A percentile compares a stretch with the other conserved stretches of the same genome.
phyloP scores from a whole-genome alignment of 495 filamentous ascomycete species.

The Diplogelasinospora grovesii region DNA sequence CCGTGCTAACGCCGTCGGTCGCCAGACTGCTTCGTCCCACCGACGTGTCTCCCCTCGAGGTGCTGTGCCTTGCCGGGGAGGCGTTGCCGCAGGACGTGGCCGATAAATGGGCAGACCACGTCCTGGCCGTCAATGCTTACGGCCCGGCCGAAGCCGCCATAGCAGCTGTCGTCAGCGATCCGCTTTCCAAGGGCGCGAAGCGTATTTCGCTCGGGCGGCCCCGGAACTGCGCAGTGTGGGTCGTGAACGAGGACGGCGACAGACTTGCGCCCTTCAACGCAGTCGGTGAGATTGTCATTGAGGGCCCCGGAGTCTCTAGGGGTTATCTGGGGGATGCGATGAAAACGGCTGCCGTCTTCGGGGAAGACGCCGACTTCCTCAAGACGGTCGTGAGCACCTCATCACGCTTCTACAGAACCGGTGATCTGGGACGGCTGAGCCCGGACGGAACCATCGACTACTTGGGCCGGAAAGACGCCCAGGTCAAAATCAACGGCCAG shows the following conservation, averaged over 20 bases:
- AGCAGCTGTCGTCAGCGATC: conserved; percentile 18
- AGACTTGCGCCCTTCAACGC: conserved; percentile 58
- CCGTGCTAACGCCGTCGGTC: conserved; percentile 43
- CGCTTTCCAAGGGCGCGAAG: too few species aligned
- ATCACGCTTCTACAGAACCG: conserved; percentile 45
- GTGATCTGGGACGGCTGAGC: conserved; percentile 44
- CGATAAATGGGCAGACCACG: too few species aligned
- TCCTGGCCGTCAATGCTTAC: conserved; percentile 32
- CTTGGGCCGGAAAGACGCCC: conserved; percentile 25
- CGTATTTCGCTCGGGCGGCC: too few species aligned
- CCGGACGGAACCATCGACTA: conserved; percentile 14
- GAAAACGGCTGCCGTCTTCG: conserved; percentile 47
- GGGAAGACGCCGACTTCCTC: too few species aligned
- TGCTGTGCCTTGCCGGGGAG: conserved; percentile 34
- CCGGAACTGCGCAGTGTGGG: too few species aligned
- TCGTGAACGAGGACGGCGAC: conserved; percentile 50
- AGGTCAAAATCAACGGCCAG: conserved; percentile 29
- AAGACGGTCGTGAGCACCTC: too few species aligned
- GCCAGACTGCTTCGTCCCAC: too few species aligned
- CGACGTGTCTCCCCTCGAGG: too few species aligned
- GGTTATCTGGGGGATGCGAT: conserved; percentile 70
- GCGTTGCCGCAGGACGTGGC: conserved; percentile 2
- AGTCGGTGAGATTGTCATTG: conserved; percentile 72
- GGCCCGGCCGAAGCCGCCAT: conserved; percentile 25
- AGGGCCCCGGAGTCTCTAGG: conserved; percentile 42